These are phyloP conservation scores for Pugionium cornutum DNA, from an alignment of 345 rosid species.

Conservation along the genomic window DNA sequence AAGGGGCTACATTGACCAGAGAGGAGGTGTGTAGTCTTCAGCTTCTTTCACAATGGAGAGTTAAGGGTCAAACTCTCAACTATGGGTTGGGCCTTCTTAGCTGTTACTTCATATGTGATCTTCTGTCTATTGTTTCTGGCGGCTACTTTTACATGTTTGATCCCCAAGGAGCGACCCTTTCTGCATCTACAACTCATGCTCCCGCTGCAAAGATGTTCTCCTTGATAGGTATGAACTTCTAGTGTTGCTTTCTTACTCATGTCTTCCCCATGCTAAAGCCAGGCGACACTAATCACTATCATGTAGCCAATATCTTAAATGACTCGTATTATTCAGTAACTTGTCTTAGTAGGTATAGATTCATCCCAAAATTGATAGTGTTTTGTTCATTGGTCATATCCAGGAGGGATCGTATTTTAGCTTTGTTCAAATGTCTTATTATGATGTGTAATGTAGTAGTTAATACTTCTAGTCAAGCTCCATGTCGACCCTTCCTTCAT, in stretches of 20 bases:
- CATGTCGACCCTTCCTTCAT: constrained; percentile 9
- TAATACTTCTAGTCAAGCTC: constrained; percentile 3
- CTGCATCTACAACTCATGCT: constrained; percentile 60
- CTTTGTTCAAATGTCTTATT: background rate
- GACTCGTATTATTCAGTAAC: constrained; percentile 7
- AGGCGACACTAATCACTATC: constrained; percentile 9
- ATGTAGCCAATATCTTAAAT: constrained; percentile 12
- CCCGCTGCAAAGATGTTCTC: constrained; percentile 87
- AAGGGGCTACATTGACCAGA: constrained; percentile 80
- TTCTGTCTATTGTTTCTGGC: constrained; percentile 80
- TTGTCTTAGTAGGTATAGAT: constrained; percentile 4
- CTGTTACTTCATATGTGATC: constrained; percentile 74
- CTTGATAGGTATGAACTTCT: constrained; percentile 59
- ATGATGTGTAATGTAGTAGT: constrained; percentile 16
- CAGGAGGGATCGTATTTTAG: constrained; percentile 8
- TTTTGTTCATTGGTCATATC: constrained; percentile 4
- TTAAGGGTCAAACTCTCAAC: constrained; percentile 75
- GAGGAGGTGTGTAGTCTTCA: constrained; percentile 95
- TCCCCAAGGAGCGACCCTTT: constrained; percentile 78
- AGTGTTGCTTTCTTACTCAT: constrained; percentile 11
- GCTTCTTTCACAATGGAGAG: constrained; percentile 90
- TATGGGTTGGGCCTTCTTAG: constrained; percentile 93
- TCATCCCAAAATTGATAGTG: background rate
- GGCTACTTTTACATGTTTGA: constrained; percentile 91
- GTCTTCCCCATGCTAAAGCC: constrained; percentile 16